Evolutionary conservation across 495 filamentous ascomycete genomes (phyloP), one percentile per base, ranked within the genome.

Genomic region (Lasiosphaeris hirsuta): DNA sequence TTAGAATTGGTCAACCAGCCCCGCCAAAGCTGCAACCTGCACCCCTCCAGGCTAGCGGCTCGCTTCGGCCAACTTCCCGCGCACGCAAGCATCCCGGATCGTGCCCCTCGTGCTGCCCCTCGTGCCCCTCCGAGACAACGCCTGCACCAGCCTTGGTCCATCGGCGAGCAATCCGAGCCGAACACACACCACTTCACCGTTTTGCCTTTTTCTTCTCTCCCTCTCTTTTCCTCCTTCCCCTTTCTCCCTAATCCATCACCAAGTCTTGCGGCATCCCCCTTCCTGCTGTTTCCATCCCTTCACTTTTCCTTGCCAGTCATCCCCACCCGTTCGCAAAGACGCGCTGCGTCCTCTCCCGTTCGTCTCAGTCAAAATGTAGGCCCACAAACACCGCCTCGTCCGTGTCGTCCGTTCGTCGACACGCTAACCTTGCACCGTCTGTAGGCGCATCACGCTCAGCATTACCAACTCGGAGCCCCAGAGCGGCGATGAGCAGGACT

Each of bases 381-480:
- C 23, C 23, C 23, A 30, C 5, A 30, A 30, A 45, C 14, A 10
- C 42, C 11, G 50, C 4, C 14, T 23, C 19, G 17, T 52, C 33
- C n/a, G 8, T 41, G 14, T n/a, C 40, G n/a, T n/a, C 35, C 36
- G 30, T 19, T 23, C 10, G 9, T n/a, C 14, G 11, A 10, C 19
- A 1, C n/a, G 43, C 40, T 33, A 10, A 30, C 47, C 15, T 15
- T n/a, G 30, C n/a, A 15, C 44, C 13, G 10, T 10, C 3, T 49
- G 17, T 44, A 69, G 67, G 67, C 67, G 64, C 48, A 65, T 69
- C 58, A 69, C 67, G 4, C 64, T 69, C 34, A 96, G 91, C 54
- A 86, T 98, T 63, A 89, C 82, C 63, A 89, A 96, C 63, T 88
- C 89, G 79, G 76, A 86, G 78, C 76, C 83, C 78, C 67, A 78